Conservation (phyloP, 345 rosid species). For the Populus alba region DNA sequence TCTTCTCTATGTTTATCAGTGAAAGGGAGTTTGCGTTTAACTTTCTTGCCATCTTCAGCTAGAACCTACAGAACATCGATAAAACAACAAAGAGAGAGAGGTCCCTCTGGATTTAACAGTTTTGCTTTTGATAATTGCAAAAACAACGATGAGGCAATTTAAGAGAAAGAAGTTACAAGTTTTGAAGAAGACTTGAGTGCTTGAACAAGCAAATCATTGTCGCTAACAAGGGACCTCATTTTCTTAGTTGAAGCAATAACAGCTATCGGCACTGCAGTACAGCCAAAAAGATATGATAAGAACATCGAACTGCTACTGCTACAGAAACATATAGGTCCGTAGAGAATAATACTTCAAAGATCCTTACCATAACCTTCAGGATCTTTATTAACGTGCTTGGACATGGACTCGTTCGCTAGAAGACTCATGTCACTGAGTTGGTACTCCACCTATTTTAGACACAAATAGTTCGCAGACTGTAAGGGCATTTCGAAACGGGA, state of each 20-base stretch:
- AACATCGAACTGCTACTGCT: neutral
- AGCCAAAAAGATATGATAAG: neutral
- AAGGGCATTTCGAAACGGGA: neutral
- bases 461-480: constrained; percentile 5
- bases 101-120: neutral
- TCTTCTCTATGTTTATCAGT: constrained; percentile 84
- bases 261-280: constrained; percentile 58
- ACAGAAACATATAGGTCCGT: neutral
- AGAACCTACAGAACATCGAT: constrained; percentile 46
- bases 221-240: constrained; percentile 66
- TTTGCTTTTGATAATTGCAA: neutral
- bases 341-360: neutral
- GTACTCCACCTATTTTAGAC: constrained; percentile 65
- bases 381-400: constrained; percentile 76
- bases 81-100: neutral
- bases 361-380: constrained; percentile 87
- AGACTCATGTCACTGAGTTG: constrained; percentile 91
- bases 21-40: constrained; percentile 64
- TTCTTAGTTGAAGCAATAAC: constrained; percentile 78
- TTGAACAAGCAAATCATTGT: constrained; percentile 57
- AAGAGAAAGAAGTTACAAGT: constrained; percentile 55
- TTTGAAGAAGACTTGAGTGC: constrained; percentile 78
- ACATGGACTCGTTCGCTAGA: constrained; percentile 79
- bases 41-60: constrained; percentile 72
- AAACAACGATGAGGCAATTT: neutral